Evolutionary conservation across 1,284 basidiomycete species (phyloP), one percentile per base, ranked within the genome.

Genomic region (Cryptococcus sp.): DNA sequence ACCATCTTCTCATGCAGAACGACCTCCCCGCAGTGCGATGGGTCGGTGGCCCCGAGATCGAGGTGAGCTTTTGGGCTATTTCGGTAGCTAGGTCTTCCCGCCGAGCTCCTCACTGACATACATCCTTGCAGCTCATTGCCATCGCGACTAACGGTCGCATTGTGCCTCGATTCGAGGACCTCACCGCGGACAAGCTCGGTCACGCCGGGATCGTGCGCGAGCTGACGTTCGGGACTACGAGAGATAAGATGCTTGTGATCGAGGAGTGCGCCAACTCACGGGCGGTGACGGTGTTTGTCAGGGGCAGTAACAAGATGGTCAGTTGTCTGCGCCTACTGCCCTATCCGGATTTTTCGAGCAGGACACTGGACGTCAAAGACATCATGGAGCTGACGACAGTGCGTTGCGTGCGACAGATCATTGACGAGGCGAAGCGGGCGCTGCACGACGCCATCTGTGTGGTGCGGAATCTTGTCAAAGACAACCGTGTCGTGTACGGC

Each of bases 271-370:
- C 95, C 52, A 98, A 98, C 79, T 86, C 89, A 13, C 85, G 93
- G 52, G 94, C 96, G 23, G 95, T 98, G 42, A 98, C 95, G 8
- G 87, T 98, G 67, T 98, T 98, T 71, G 92, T 98, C 9, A 85
- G 95, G 42, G 95, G 96, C 38, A 91, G 88, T 72, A 98, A 98
- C 81, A 98, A 98, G 81, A 98, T 98, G 95, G 92, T 91, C 64
- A 46, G 81, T 63, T 35, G 35, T 42, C 43, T n/a, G 33, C n/a
- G 8, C n/a, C n/a, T n/a, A n/a, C n/a, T n/a, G n/a, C n/a, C n/a
- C n/a, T n/a, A n/a, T n/a, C n/a, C n/a, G n/a, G n/a, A n/a, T n/a
- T n/a, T n/a, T n/a, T n/a, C n/a, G n/a, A n/a, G n/a, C n/a, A n/a
- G 28, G 28, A 33, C 28, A 33, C 28, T 4, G 9, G 28, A 33